phyloP scores from a whole-genome alignment of 352 stramenopile species.

The Pythium pectinolyticum region DNA sequence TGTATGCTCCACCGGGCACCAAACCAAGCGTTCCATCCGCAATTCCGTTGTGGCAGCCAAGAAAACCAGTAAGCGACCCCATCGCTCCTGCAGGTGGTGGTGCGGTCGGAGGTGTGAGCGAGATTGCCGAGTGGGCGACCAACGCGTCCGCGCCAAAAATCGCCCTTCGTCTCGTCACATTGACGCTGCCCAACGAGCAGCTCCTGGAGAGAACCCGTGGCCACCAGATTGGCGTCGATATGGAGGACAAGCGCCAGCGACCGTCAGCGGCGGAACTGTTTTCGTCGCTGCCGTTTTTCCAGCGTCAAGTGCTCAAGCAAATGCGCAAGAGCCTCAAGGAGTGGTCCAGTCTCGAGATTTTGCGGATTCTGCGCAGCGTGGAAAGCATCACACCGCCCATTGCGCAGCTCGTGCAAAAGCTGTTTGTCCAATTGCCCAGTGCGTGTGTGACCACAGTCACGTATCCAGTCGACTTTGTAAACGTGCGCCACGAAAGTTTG shows the following conservation, averaged over 20 bases:
- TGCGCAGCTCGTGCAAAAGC: slow-evolving; percentile 58
- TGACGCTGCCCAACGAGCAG: slow-evolving; percentile 78
- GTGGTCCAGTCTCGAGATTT: slow-evolving; percentile 80
- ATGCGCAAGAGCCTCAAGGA: slow-evolving; percentile 79
- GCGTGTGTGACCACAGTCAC: slow-evolving; percentile 59
- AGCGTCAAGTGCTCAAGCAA: slow-evolving; percentile 67
- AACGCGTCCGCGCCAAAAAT: slow-evolving; percentile 40
- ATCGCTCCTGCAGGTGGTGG: slow-evolving; percentile 13
- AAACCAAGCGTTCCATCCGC: not conserved
- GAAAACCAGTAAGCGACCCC: not conserved
- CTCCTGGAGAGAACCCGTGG: slow-evolving; percentile 46
- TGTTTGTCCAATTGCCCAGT: slow-evolving; percentile 71
- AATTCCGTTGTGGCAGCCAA: slow-evolving; percentile 2
- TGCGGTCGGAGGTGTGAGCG: slow-evolving; percentile 33
- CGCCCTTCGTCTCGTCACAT: slow-evolving; percentile 69
- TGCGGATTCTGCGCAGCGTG: slow-evolving; percentile 69
- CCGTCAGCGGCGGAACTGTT: slow-evolving; percentile 48
- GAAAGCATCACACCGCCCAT: slow-evolving; percentile 70
- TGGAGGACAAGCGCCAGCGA: slow-evolving; percentile 39
- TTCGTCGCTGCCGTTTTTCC: slow-evolving; percentile 66
- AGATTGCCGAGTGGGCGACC: slow-evolving; percentile 60
- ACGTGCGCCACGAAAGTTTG: slow-evolving; percentile 53
- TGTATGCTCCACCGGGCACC: slow-evolving; percentile 26
- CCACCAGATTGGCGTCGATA: slow-evolving; percentile 55
- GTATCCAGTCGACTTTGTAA: slow-evolving; percentile 76